Conservation (phyloP, 371 early-diverging fungal genomes). For the Capniomyces stellatus region DNA sequence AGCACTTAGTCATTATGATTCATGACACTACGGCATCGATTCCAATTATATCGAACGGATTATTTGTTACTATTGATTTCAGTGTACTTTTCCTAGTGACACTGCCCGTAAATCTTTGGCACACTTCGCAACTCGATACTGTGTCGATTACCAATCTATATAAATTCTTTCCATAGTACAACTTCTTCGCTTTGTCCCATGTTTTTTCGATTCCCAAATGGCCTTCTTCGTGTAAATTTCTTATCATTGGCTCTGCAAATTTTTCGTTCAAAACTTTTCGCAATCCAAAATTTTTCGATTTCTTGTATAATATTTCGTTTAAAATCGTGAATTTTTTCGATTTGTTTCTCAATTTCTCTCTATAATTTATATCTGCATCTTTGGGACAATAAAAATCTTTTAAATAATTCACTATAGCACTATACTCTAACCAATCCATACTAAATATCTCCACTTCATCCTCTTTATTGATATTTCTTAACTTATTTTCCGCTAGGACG, state of each 20-base stretch:
- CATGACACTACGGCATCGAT: conserved; percentile 1
- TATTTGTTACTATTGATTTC: neutral
- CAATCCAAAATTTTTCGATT: neutral
- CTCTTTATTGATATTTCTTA: neutral
- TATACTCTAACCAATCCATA: neutral
- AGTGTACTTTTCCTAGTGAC: neutral
- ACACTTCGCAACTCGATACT: neutral
- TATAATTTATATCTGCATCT: neutral
- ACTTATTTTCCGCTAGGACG: neutral
- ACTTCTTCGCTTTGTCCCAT: neutral
- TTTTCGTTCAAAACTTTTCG: neutral
- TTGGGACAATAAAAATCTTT: neutral
- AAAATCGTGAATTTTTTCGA: neutral
- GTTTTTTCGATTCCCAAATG: neutral
- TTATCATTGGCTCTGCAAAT: neutral
- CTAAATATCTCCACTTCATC: neutral
- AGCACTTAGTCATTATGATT: no score
- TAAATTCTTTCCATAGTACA: neutral
- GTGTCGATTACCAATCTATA: neutral
- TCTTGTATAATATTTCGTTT: neutral
- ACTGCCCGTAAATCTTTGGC: neutral
- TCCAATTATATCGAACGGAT: neutral
- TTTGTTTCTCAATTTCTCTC: conserved; percentile 2
- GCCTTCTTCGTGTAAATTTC: neutral
- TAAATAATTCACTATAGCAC: neutral